A percentile compares a stretch with the other conserved stretches of the same genome.
Conservation (phyloP, 23 red algal species). For the Gracilariopsis chorda region DNA sequence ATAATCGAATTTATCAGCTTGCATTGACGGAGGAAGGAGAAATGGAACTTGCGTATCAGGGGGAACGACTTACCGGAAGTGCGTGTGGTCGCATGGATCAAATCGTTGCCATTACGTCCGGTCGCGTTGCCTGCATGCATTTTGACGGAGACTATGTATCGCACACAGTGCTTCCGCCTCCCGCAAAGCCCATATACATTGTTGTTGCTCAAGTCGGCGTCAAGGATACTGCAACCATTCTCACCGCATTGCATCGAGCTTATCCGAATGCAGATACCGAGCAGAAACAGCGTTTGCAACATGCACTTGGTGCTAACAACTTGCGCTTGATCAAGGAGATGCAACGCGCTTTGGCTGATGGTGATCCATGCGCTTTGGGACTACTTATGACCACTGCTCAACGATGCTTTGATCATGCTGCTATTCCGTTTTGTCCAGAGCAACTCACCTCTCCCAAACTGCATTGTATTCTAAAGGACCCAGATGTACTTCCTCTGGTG, state of each 20-base stretch:
- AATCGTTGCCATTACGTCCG: constrained; percentile 24
- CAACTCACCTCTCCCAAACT: constrained; percentile 20
- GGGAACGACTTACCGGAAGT: constrained; percentile 47
- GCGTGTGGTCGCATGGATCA: constrained; percentile 70
- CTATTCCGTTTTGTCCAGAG: constrained; percentile 23
- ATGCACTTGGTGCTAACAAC: constrained; percentile 22
- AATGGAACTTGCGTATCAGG: constrained; percentile 57
- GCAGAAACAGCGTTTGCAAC: not conserved
- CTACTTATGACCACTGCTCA: constrained; percentile 12
- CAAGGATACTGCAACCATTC: constrained; percentile 45
- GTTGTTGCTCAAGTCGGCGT: constrained; percentile 29
- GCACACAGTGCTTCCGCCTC: not conserved
- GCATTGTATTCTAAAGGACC: constrained; percentile 13
- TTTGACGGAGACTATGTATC: constrained; percentile 49
- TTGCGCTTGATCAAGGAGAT: not conserved
- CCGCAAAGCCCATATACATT: not conserved
- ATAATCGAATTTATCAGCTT: constrained; percentile 17
- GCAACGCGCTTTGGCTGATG: not conserved
- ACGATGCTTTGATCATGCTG: constrained; percentile 27
- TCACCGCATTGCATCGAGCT: constrained; percentile 13
- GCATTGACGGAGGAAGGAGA: constrained; percentile 9
- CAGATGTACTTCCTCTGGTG: not conserved
- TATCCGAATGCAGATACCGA: not conserved
- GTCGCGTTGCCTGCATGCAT: constrained; percentile 7
- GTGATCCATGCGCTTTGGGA: not conserved